Evolutionary conservation across 129 eudicot species (phyloP), one percentile per base, ranked within the genome.

Genomic region (Centrapalus pauciflorus): DNA sequence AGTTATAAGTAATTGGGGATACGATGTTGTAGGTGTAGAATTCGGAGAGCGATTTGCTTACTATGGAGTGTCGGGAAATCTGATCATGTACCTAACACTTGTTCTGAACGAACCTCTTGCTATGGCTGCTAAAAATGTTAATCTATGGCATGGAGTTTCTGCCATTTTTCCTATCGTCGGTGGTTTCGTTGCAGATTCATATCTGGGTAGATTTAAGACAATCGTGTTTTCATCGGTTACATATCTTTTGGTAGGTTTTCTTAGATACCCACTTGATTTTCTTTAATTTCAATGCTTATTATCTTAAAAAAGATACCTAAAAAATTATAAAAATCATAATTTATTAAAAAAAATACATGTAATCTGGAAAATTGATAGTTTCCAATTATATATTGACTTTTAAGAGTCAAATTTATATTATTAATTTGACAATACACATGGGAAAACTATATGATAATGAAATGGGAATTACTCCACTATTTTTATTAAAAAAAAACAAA

Each of bases 31-130:
- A 88, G 96, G 69, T 77, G 92, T 88, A 57, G 96, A 88, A 70
- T 70, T 88, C 61, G 92, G 86, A 3, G 92, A 85, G 80, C 54
- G 96, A 65, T 85, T 88, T 38, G 92, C 96, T 1, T 88, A 85
- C 80, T 88, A 82, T 32, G 96, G 96, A 4, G 84, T 88, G 10
- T 52, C 86, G 2, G 91, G 87, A 17, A 88, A 88, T 63, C 81
- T 88, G 12, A 77, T 84, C 50, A 82, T 25, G 68, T 88, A 84
- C 76, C 83, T 88, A 13, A 80, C 81, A 1, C 61, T n/a, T 29
- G 87, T 77, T 72, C 41, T 88, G 2, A 66, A 75, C 11, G 61
- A 82, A 46, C 73, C 86, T 23, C 35, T 75, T 1, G 84, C 84
- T 26, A 72, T 76, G 17, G 89, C 96, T 0, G 96, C 96, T 32